Percentiles rank a stretch among this genome's conserved stretches.
These are phyloP conservation scores for Rachicladosporium sp. DNA, from an alignment of 2,329 filamentous ascomycete genomes.

Conservation along the genomic window DNA sequence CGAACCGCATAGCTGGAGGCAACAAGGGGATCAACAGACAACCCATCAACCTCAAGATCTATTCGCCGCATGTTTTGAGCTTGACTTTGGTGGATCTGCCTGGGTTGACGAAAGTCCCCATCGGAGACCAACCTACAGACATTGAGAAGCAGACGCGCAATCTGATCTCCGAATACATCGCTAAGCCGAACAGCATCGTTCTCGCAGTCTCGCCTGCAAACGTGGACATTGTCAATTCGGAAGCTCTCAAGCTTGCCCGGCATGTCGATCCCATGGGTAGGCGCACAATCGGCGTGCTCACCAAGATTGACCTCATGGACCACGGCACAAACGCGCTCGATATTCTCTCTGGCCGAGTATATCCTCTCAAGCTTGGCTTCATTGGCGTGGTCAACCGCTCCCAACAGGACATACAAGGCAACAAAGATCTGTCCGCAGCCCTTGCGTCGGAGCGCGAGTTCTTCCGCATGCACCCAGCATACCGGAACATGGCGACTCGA, in stretches of 20 bases:
- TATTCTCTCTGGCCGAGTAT: conserved; percentile 92
- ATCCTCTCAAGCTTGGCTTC: conserved; percentile 91
- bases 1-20: conserved; percentile 80
- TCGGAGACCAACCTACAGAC: conserved; percentile 91
- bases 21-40: conserved; percentile 98
- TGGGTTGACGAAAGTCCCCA: conserved; percentile 91
- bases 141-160: conserved; percentile 98
- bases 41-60: conserved; percentile 97
- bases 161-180: conserved; percentile 94
- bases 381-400: conserved; percentile 97
- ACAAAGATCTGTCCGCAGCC: conserved; percentile 88
- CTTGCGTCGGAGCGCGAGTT: conserved; percentile 84
- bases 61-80: conserved; percentile 92
- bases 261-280: conserved; percentile 92
- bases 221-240: conserved; percentile 95
- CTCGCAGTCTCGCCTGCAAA: conserved; percentile 94
- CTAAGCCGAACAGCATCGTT: conserved; percentile 96
- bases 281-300: conserved; percentile 91
- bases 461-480: conserved; percentile 93
- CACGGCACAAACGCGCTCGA: conserved; percentile 96
- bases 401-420: conserved; percentile 93
- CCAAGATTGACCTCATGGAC: conserved; percentile 96
- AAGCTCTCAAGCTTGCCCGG: conserved; percentile 88
- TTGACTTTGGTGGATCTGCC: conserved; percentile 92
- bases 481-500: conserved; percentile 85